A percentile compares a stretch with the other conserved stretches of the same genome.
Evolutionary conservation across 257 asterid species (phyloP).

Genomic region (Misopates orontium): DNA sequence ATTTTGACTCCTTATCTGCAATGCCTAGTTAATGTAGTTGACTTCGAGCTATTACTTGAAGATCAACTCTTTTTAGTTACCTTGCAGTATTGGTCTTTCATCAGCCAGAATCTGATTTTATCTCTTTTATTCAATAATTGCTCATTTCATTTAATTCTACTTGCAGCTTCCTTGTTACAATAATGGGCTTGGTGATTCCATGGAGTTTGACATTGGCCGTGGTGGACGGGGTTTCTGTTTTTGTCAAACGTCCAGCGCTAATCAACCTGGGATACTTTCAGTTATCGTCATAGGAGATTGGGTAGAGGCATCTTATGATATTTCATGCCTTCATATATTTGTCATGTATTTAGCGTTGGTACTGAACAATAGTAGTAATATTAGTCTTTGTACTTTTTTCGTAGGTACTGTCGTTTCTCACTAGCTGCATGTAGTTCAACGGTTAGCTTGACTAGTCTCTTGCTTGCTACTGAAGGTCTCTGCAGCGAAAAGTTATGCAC

Average conservation of each 20-base stretch:
- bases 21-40: background rate
- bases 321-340: background rate
- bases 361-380: background rate
- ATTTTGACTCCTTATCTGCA: background rate
- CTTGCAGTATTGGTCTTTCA: too few relatives aligned
- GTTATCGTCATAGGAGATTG: conserved; percentile 76
- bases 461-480: conserved; percentile 55
- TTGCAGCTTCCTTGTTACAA: conserved; percentile 79
- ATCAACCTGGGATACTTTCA: conserved; percentile 56
- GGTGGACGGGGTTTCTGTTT: conserved; percentile 71
- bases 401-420: conserved; percentile 70
- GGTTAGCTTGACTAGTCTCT: conserved; percentile 65
- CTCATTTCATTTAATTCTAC: conserved; percentile 5
- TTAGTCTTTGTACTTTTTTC: background rate
- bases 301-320: conserved; percentile 42
- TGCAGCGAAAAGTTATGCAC: conserved; percentile 61
- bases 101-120: too few relatives aligned
- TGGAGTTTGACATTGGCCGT: conserved; percentile 87
- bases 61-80: too few relatives aligned
- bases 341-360: background rate
- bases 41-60: background rate
- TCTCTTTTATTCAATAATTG: too few relatives aligned
- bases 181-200: conserved; percentile 84
- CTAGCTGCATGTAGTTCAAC: conserved; percentile 87
- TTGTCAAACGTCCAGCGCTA: conserved; percentile 62